A percentile compares a stretch with the other conserved stretches of the same genome.
Conservation (phyloP, 2,329 filamentous ascomycete species). For the Pseudogymnoascus sp. region DNA sequence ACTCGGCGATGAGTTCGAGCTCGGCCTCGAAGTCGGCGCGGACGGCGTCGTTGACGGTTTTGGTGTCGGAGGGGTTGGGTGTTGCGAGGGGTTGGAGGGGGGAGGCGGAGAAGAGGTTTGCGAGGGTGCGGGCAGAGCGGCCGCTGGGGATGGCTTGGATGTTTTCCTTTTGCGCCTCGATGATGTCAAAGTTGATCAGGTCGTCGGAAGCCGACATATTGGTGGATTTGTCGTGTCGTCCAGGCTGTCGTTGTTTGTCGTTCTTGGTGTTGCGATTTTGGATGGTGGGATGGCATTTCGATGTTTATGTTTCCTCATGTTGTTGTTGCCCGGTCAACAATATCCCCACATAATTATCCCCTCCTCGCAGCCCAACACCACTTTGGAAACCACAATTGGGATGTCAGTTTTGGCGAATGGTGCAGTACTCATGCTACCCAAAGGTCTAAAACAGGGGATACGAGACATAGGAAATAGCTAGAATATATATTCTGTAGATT, state of each 20-base stretch:
- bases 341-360: not conserved
- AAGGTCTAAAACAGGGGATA: not conserved
- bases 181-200: conserved; percentile 74
- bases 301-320: conserved; percentile 1
- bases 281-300: not conserved
- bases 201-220: conserved; percentile 44
- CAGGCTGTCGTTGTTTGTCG: conserved; percentile 11
- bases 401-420: not conserved
- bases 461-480: not conserved
- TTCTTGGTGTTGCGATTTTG: conserved; percentile 5
- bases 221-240: conserved; percentile 16
- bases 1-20: conserved; percentile 68
- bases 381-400: not conserved
- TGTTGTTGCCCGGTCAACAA: conserved; percentile 1
- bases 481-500: not conserved
- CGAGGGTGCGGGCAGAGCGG: conserved; percentile 82
- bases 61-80: conserved; percentile 63
- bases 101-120: conserved; percentile 67
- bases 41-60: conserved; percentile 70
- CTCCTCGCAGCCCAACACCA: not conserved
- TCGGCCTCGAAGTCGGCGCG: conserved; percentile 83
- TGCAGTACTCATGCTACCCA: not conserved
- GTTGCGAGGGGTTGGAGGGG: conserved; percentile 50
- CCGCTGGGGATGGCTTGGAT: conserved; percentile 87
- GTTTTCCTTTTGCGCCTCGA: conserved; percentile 96